Evolutionary conservation across 495 filamentous ascomycete genomes (phyloP), one percentile per base, ranked within the genome.

Genomic region (Baudoinia panamericana): DNA sequence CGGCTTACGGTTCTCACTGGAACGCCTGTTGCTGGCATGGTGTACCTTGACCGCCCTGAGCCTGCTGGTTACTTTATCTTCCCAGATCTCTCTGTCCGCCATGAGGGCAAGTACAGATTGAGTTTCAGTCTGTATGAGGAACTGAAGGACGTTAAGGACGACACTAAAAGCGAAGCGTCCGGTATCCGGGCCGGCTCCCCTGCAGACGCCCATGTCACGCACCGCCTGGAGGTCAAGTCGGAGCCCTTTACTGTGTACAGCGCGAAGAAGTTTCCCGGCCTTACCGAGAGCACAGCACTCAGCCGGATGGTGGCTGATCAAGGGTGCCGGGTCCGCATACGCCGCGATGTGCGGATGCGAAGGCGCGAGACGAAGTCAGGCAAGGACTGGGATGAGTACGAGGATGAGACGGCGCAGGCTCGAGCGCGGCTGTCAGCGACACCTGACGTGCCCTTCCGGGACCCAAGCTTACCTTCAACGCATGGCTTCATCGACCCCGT

Each of bases 41-140:
- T 88, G 16, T 96, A 96, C 57, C 68, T 97, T 19, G 90, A 97
- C 53, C 84, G 92, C 20, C 90, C 90, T 0, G 68, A 65, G 16
- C 84, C 84, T 29, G 90, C 88, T 31, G 90, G 92, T 39, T 97
- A 96, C 61, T 97, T 97, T 58, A 80, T 97, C 61, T 97, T 97
- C 54, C 90, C 92, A 0, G 90, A 97, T 62, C 67, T 97, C 26
- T 96, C 90, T 0, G 90, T 97, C 35, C 81, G 92, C 37, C 88
- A 96, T 57, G 90, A 97, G 58, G 90, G 90, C 36, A 77, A 80
- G 39, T 97, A 93, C 54, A 70, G 79, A 7, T 62, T 97, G 43
- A 80, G 73, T 50, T 97, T 97, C 65, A 84, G 84, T 52, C 69
- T 97, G 13, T 97, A 87, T 49, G 90, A 97, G 61, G 78, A 93